Percentiles rank a stretch among this genome's conserved stretches.
Conservation (phyloP, 768 basidiomycete species). For the Royoungia palumana region DNA sequence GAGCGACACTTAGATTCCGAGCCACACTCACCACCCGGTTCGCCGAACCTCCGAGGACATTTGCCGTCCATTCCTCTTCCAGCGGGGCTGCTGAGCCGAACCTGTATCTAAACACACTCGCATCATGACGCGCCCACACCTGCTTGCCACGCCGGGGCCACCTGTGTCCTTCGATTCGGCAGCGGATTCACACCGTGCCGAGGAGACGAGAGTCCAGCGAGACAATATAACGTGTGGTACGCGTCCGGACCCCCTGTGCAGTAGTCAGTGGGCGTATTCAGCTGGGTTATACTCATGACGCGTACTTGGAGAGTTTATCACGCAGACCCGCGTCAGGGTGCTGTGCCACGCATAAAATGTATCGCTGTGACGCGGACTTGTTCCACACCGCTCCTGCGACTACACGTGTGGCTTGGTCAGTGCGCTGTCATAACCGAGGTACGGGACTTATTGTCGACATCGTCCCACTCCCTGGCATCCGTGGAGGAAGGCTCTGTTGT, state of each 20-base stretch:
- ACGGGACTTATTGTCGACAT: constrained; percentile 57
- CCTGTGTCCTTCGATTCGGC: constrained; percentile 28
- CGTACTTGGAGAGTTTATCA: constrained; percentile 94
- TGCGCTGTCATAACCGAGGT: background rate
- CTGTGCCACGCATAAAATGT: constrained; percentile 83
- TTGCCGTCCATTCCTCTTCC: constrained; percentile 59
- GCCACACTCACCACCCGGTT: constrained; percentile 57
- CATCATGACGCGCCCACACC: constrained; percentile 7
- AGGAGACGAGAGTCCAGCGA: constrained; percentile 84
- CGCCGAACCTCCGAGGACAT: constrained; percentile 53
- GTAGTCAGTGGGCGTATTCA: background rate
- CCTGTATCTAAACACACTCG: background rate
- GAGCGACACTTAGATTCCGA: background rate
- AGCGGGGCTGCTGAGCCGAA: constrained; percentile 23
- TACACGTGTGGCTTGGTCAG: background rate
- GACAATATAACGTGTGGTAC: constrained; percentile 93
- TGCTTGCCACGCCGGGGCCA: constrained; percentile 40
- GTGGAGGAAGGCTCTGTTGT: constrained; percentile 14
- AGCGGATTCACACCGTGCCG: constrained; percentile 74
- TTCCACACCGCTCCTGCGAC: constrained; percentile 48
- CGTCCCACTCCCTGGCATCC: constrained; percentile 59
- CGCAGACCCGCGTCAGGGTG: constrained; percentile 81
- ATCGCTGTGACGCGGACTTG: constrained; percentile 77
- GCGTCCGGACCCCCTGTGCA: constrained; percentile 74
- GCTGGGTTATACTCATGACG: no score